A percentile compares a stretch with the other conserved stretches of the same genome.
These are phyloP conservation scores for Mycena rosella DNA, from an alignment of 768 basidiomycete genomes.

Conservation along the genomic window DNA sequence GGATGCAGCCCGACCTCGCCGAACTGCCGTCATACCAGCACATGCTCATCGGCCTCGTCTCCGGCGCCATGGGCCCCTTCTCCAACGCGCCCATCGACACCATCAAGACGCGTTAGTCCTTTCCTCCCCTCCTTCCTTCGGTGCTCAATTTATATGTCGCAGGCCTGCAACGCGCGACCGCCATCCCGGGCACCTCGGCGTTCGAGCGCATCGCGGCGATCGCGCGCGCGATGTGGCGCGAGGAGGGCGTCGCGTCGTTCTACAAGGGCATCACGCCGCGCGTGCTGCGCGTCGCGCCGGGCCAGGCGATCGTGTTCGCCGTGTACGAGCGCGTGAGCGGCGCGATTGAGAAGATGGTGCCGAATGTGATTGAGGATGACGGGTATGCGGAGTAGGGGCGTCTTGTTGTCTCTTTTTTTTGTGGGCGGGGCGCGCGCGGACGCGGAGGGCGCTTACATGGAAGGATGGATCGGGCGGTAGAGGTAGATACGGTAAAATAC, in stretches of 20 bases:
- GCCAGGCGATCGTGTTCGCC: conserved; percentile 96
- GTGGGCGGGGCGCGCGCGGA: too few species aligned
- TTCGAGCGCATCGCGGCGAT: conserved; percentile 85
- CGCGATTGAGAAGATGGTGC: conserved; percentile 76
- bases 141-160: too few species aligned
- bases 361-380: conserved; percentile 68
- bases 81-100: conserved; percentile 97
- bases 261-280: conserved; percentile 91
- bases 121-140: conserved; percentile 2
- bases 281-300: conserved; percentile 95
- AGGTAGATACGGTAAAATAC: too few species aligned
- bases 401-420: too few species aligned
- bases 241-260: conserved; percentile 74
- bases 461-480: too few species aligned
- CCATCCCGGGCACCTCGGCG: conserved; percentile 79
- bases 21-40: conserved; percentile 96
- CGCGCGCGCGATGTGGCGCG: conserved; percentile 92
- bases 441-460: too few species aligned
- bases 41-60: conserved; percentile 94
- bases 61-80: conserved; percentile 98
- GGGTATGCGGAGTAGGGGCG: conserved; percentile 70
- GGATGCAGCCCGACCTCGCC: conserved; percentile 79
- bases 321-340: conserved; percentile 93
- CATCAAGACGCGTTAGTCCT: conserved; percentile 88
- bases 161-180: conserved; percentile 90